Conservation (phyloP, 148 eudicot species). For the Spergularia bocconei region DNA sequence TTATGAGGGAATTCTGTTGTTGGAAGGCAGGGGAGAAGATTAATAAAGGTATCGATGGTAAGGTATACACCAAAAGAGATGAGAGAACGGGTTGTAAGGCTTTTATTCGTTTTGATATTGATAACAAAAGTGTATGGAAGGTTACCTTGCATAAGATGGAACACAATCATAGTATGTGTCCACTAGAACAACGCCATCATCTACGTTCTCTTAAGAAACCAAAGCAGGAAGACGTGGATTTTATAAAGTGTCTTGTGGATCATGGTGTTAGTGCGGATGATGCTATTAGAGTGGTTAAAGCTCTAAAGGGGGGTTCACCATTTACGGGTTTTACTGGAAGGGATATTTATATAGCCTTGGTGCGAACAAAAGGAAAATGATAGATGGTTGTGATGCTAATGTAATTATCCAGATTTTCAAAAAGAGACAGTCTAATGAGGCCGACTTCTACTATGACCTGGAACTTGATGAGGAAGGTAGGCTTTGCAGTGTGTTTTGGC, state of each 20-base stretch:
- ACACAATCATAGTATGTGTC: background rate
- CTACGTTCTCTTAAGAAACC: background rate
- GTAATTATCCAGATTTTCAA: too few relatives aligned
- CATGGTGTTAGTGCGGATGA: background rate
- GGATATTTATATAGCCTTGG: too few relatives aligned
- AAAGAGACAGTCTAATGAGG: too few relatives aligned
- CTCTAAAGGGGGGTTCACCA: background rate
- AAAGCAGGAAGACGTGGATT: background rate
- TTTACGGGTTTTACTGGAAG: background rate
- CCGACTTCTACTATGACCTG: too few relatives aligned
- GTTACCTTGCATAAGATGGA: background rate
- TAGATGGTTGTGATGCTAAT: too few relatives aligned
- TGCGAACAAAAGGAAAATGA: too few relatives aligned
- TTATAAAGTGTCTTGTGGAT: background rate
- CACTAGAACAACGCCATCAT: background rate
- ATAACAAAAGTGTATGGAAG: background rate
- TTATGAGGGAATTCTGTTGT: background rate
- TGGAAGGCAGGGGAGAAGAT: background rate
- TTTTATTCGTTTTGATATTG: background rate
- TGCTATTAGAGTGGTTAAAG: background rate
- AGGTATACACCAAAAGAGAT: background rate
- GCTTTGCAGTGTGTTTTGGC: too few relatives aligned
- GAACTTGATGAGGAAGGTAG: too few relatives aligned
- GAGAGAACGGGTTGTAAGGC: background rate
- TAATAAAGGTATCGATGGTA: background rate